Evolutionary conservation across 2,329 filamentous ascomycete genomes (phyloP), one percentile per base, ranked within the genome.

Genomic region (Penicillium rolfsii): DNA sequence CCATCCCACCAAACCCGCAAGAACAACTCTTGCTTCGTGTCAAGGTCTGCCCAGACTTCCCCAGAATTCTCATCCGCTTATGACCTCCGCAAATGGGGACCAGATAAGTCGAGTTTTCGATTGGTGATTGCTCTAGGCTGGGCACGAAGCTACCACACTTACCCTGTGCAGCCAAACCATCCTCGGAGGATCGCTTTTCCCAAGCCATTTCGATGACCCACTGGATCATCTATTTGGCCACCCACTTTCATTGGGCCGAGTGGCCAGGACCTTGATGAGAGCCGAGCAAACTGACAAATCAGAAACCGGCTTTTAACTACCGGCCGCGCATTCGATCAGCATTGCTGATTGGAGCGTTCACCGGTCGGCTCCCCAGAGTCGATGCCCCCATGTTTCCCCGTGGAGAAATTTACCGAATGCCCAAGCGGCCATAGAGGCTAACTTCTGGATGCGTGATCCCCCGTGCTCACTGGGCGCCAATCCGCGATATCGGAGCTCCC

Each of bases 141-240:
- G 22, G 11, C 22, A 12, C 22, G 41, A 22, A 36, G 11, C 16
- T 38, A n/a, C 24, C 45, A 9, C 19, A 24, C 5, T 16, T 33
- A n/a, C 9, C 41, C 49, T 40, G 3, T 5, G 3, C n/a, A 16
- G 22, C 30, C 30, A 35, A 52, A 40, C 12, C 12, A 24, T 19
- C 53, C 11, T 63, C 69, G 69, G 70, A 55, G 45, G 60, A 73
- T 65, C 48, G 58, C 70, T 72, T 71, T 67, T 64, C 70, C 70
- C 71, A 64, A 66, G 65, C 61, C 64, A 66, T 62, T 28, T 30
- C 33, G 46, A 35, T 49, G 43, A 5, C 4, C 19, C 28, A 50
- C 4, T 19, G n/a, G 22, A 9, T 22, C 7, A 40, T 48, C 9
- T 5, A 40, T 64, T 67, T 67, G 65, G 64, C 38, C 48, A 28